Percentiles rank a stretch among this genome's conserved stretches.
Conservation (phyloP, 352 stramenopile species). For the Thraustochytrium sp. region DNA sequence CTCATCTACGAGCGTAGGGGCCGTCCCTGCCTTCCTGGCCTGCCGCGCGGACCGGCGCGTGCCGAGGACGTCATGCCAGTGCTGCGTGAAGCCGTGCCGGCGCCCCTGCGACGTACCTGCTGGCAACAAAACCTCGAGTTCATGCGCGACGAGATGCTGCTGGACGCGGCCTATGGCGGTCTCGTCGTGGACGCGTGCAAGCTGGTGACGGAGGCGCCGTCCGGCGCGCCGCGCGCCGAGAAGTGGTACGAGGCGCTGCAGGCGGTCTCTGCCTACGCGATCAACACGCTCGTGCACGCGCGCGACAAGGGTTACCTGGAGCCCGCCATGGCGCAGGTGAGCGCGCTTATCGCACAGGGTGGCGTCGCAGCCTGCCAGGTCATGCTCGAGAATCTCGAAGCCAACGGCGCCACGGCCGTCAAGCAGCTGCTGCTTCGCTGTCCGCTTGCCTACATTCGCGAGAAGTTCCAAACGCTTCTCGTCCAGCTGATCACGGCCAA, state of each 20-base stretch:
- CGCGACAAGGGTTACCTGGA: background rate
- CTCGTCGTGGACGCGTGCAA: constrained; percentile 1
- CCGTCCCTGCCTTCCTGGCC: background rate
- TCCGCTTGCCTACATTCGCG: background rate
- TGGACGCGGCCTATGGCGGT: background rate
- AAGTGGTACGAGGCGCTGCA: background rate
- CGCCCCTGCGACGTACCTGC: background rate
- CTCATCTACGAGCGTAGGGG: constrained; percentile 26
- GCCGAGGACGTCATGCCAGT: background rate
- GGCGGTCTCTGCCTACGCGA: background rate
- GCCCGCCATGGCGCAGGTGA: background rate
- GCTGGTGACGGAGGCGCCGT: background rate
- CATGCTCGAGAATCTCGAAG: constrained; percentile 10
- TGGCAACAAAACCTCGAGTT: constrained; percentile 32
- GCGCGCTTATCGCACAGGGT: background rate
- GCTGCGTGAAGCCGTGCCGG: background rate
- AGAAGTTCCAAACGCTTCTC: background rate
- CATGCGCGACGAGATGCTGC: constrained; percentile 3
- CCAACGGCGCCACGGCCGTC: constrained; percentile 12
- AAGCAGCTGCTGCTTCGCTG: constrained; percentile 22
- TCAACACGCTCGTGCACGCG: constrained; percentile 22
- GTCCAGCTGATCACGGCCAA: background rate
- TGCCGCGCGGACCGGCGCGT: background rate
- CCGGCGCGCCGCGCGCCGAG: background rate
- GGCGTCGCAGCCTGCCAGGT: background rate